Base-by-base conservation (phyloP, 1,139 yeast genomes). In the Arxiozyma bovina region DNA sequence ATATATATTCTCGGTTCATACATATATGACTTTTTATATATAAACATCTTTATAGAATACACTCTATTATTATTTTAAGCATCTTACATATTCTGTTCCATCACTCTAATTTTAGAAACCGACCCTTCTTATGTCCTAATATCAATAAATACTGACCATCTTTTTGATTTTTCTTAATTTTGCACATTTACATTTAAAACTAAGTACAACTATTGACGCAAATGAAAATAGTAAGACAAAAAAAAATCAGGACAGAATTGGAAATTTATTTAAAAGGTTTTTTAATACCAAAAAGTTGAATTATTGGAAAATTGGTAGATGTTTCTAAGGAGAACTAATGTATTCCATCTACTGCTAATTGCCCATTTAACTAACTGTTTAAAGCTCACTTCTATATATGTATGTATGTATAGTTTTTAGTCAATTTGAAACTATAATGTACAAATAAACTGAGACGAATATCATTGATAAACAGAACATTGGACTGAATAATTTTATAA, bases 401-500 rank as follows among this genome's bases (percentile, higher is more conserved):
- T 25, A 11, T 34, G 40, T 34, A 34, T 34, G 40, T 34, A 34
- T 34, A 15, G n/a, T 12, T 15, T n/a, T 4, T 34, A 12, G 4
- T 34, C 8, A 15, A 15, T 12, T 12, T 15, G 40, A 6, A 34
- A 34, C n/a, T 15, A 18, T 44, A 15, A 21, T 27, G 25, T 5
- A n/a, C 15, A 25, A n/a, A 45, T 17, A 49, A 27, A 18, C 45
- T 25, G 25, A 21, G 34, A 20, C 9, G 30, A 20, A 11, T 34
- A 20, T 34, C 40, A 47, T 6, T 8, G 8, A 27, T 27, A 27
- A 27, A 7, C 30, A 27, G 45, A 43, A 25, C 21, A 42, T 12
- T 17, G 21, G 15, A 8, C 41, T 4, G 62, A 60, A 30, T 59
- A 58, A 30, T 68, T 34, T 74, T 2, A 58, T 79, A 34, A 69